Percentiles rank a stretch among this genome's conserved stretches.
Conservation (phyloP, 2,329 filamentous ascomycete species). For the Hypoxylon sp. region DNA sequence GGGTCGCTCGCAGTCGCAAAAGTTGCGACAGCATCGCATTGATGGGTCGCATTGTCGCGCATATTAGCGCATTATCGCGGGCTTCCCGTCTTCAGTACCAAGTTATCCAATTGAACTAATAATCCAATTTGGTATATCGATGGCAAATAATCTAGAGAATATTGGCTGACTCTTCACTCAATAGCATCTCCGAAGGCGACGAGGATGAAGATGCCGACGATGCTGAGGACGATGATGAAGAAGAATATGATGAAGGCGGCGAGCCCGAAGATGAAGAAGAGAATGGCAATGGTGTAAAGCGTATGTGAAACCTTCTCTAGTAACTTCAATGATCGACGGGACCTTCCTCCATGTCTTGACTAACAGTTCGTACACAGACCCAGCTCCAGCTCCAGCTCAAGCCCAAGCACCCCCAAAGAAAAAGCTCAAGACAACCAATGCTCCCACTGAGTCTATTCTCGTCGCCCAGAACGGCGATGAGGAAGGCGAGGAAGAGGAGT, state of each 20-base stretch:
- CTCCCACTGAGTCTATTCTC: conserved; percentile 45
- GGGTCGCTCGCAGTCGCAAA: conserved; percentile 35
- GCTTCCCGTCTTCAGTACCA: neutral
- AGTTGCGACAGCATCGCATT: conserved; percentile 41
- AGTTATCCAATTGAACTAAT: conserved; percentile 3
- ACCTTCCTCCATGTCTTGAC: conserved; percentile 8
- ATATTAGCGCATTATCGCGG: conserved; percentile 26
- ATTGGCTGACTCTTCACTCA: conserved; percentile 36
- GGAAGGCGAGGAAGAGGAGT: conserved; percentile 49
- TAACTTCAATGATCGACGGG: neutral
- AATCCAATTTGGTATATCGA: conserved; percentile 3
- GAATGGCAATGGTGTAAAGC: conserved; percentile 52
- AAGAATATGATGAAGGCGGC: conserved; percentile 52
- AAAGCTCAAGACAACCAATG: conserved; percentile 52
- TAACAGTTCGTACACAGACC: conserved; percentile 20
- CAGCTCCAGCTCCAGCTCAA: conserved; percentile 36
- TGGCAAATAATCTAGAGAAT: neutral
- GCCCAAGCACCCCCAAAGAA: conserved; percentile 53
- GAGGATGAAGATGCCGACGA: conserved; percentile 54
- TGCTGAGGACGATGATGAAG: conserved; percentile 54
- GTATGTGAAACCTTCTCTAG: conserved; percentile 44
- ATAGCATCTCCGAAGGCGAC: conserved; percentile 54
- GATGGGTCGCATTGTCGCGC: conserved; percentile 27
- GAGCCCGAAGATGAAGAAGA: conserved; percentile 49
- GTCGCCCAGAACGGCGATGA: conserved; percentile 48